These are phyloP conservation scores for Clarireedia homoeocarpa DNA, from an alignment of 2,329 filamentous ascomycete genomes.

Conservation along the genomic window DNA sequence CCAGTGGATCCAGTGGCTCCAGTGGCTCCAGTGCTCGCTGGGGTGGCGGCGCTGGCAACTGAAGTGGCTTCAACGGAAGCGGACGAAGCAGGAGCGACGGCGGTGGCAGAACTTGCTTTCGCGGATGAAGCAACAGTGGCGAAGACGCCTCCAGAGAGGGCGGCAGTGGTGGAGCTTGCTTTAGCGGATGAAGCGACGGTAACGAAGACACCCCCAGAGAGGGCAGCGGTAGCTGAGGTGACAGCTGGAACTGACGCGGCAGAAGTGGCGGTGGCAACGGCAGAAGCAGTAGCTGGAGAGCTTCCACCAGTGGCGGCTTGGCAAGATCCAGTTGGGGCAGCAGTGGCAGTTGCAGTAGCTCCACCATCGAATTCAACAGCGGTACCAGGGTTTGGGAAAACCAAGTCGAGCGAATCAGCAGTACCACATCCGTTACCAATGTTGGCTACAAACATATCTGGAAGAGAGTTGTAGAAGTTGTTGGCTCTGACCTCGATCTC, in stretches of 20 bases:
- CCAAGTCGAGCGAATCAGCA: conserved; percentile 45
- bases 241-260: conserved; percentile 11
- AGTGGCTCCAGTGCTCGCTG: conserved; percentile 21
- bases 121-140: conserved; percentile 6
- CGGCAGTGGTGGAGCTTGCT: conserved; percentile 3
- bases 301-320: conserved; percentile 23
- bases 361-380: conserved; percentile 40
- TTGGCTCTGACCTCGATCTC: conserved; percentile 31
- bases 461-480: conserved; percentile 52
- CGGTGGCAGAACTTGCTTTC: conserved; percentile 16
- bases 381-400: conserved; percentile 61
- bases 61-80: background rate
- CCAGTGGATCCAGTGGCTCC: background rate
- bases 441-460: conserved; percentile 71
- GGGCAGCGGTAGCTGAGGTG: background rate
- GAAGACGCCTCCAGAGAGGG: conserved; percentile 28
- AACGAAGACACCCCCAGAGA: conserved; percentile 29
- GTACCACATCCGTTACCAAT: conserved; percentile 50
- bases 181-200: conserved; percentile 21
- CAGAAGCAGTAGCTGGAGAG: conserved; percentile 3
- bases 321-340: conserved; percentile 19
- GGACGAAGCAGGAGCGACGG: conserved; percentile 16
- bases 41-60: conserved; percentile 13
- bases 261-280: background rate
- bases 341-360: conserved; percentile 28